Evolutionary conservation across 2,329 filamentous ascomycete genomes (phyloP).

Genomic region (Botrytis tulipae): DNA sequence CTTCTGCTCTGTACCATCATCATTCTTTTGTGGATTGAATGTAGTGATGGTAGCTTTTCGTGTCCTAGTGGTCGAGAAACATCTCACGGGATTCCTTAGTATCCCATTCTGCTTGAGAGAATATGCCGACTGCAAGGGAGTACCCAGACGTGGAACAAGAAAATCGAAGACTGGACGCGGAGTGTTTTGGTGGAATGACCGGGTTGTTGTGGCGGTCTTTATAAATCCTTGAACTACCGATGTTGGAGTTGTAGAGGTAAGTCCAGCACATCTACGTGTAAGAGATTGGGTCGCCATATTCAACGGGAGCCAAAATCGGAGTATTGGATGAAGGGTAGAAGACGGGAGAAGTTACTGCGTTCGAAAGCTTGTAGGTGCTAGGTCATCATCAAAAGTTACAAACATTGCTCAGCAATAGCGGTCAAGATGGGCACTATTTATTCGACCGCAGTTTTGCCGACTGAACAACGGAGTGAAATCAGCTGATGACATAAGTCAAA

Average conservation of each 20-base stretch:
- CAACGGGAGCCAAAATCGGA: neutral
- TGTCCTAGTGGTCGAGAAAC: conserved; percentile 28
- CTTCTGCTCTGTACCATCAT: conserved; percentile 79
- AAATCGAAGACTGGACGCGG: conserved; percentile 36
- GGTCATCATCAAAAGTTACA: conserved; percentile 5
- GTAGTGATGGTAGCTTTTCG: conserved; percentile 39
- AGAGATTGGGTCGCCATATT: conserved; percentile 34
- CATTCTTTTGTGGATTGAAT: conserved; percentile 73
- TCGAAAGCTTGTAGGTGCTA: neutral
- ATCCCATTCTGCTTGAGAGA: neutral
- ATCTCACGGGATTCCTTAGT: neutral
- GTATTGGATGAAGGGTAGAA: neutral
- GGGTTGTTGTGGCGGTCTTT: conserved; percentile 27
- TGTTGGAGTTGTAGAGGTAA: conserved; percentile 23
- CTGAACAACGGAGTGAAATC: neutral
- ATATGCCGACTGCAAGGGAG: neutral
- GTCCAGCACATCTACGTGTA: conserved; percentile 28
- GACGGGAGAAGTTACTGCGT: neutral
- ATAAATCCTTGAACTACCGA: conserved; percentile 35
- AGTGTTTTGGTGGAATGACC: conserved; percentile 33
- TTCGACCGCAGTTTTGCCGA: neutral
- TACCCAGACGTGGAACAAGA: conserved; percentile 29
- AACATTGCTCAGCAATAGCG: neutral
- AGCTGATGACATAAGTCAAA: neutral
- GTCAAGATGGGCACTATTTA: neutral